Conservation (phyloP, 768 basidiomycete species). For the Mycena floridula region DNA sequence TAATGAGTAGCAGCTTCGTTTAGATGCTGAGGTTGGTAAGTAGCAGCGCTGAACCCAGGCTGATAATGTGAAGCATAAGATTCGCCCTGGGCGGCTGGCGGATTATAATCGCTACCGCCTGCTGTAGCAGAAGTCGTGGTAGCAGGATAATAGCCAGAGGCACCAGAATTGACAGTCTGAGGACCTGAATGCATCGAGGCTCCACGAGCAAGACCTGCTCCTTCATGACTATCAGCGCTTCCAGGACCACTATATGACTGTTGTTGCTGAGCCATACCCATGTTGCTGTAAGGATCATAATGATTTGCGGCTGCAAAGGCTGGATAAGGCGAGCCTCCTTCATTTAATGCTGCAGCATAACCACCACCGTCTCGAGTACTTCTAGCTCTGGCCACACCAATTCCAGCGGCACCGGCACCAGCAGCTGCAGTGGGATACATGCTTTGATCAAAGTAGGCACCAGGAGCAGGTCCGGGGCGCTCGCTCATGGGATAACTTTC, state of each 20-base stretch:
- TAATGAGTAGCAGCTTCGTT: slow-evolving; percentile 11
- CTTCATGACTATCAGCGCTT: not conserved
- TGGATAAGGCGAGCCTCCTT: slow-evolving; percentile 27
- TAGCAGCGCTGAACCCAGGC: slow-evolving; percentile 18
- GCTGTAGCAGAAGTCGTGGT: not conserved
- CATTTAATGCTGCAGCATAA: slow-evolving; percentile 21
- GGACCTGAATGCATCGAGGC: not conserved
- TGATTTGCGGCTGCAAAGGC: slow-evolving; percentile 24
- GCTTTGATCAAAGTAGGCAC: slow-evolving; percentile 18
- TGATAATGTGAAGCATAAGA: slow-evolving; percentile 14
- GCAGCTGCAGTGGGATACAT: slow-evolving; percentile 31
- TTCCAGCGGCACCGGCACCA: slow-evolving; percentile 29
- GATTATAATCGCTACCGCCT: no score
- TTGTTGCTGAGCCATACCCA: slow-evolving; percentile 18
- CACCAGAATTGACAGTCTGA: not conserved
- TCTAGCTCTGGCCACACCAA: slow-evolving; percentile 31
- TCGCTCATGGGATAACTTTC: not conserved
- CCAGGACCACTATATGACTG: slow-evolving; percentile 8
- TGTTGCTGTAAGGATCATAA: slow-evolving; percentile 13
- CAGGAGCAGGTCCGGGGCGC: slow-evolving; percentile 1
- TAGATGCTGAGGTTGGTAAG: slow-evolving; percentile 13
- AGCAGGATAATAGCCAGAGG: not conserved
- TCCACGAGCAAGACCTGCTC: not conserved
- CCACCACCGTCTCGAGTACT: slow-evolving; percentile 22
- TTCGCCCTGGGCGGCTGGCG: slow-evolving; percentile 13